A percentile compares a stretch with the other conserved stretches of the same genome.
Evolutionary conservation across 352 stramenopile genomes (phyloP).

Genomic region (Globisporangium paddicum): DNA sequence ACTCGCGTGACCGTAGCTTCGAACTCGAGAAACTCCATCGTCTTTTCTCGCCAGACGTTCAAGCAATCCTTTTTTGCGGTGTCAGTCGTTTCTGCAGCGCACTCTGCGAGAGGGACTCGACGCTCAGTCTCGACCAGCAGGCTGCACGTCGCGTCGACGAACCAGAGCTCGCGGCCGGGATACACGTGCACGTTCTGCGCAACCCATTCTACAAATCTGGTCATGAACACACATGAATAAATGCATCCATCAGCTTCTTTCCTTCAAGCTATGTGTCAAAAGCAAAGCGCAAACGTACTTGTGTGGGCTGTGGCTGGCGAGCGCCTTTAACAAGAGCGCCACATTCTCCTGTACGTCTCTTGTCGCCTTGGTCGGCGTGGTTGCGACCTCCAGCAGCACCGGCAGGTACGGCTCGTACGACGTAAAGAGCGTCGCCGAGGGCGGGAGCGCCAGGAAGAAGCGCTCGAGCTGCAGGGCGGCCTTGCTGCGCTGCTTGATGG

Average conservation of each 20-base stretch:
- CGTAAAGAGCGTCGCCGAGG: conserved; percentile 22
- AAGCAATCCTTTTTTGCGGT: not conserved
- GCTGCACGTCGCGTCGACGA: conserved; percentile 45
- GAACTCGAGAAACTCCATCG: conserved; percentile 43
- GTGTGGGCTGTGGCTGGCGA: conserved; percentile 36
- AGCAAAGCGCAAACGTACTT: conserved; percentile 11
- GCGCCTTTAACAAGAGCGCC: conserved; percentile 29
- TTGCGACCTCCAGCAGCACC: conserved; percentile 31
- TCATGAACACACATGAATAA: not conserved
- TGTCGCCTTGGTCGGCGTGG: conserved; percentile 19
- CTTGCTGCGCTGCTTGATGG: conserved; percentile 33
- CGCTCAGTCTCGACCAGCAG: conserved; percentile 36
- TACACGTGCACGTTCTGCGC: conserved; percentile 25
- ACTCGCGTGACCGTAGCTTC: conserved; percentile 29
- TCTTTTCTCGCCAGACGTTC: conserved; percentile 26
- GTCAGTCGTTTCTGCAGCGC: not conserved
- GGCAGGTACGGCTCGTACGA: conserved; percentile 53
- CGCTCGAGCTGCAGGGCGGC: conserved; percentile 42
- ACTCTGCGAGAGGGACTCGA: conserved; percentile 20
- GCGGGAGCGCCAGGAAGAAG: conserved; percentile 24
- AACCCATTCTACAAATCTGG: conserved; percentile 48
- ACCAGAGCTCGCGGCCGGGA: conserved; percentile 35
- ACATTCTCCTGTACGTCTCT: conserved; percentile 37
- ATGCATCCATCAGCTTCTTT: not conserved
- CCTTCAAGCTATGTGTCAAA: not conserved